phyloP scores from a whole-genome alignment of 1,139 yeast genomes.

The Pichia sp. region DNA sequence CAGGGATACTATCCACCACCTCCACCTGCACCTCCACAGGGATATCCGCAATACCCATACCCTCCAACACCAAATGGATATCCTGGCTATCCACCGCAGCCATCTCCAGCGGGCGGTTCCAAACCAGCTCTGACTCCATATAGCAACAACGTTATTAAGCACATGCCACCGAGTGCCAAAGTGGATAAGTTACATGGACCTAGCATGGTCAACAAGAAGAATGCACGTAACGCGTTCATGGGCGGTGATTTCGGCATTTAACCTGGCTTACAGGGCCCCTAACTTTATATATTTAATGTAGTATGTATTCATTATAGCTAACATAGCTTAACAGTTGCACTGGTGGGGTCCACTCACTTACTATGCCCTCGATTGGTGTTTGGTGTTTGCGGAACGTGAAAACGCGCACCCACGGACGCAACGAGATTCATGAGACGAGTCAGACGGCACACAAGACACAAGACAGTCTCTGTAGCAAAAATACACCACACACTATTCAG shows the following conservation, averaged over 20 bases:
- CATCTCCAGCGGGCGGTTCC: constrained; percentile 1
- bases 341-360: too few relatives aligned
- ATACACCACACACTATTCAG: too few relatives aligned
- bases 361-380: too few relatives aligned
- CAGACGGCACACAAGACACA: too few relatives aligned
- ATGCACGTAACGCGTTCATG: constrained; percentile 27
- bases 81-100: neutral
- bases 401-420: too few relatives aligned
- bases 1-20: constrained; percentile 1
- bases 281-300: too few relatives aligned
- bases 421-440: too few relatives aligned
- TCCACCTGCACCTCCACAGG: constrained; percentile 1
- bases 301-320: too few relatives aligned
- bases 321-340: too few relatives aligned
- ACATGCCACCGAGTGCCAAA: constrained; percentile 22
- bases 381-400: too few relatives aligned
- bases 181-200: constrained; percentile 23
- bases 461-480: too few relatives aligned
- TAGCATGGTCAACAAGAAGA: constrained; percentile 17
- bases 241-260: constrained; percentile 27
- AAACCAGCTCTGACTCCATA: constrained; percentile 4
- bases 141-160: constrained; percentile 19
- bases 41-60: constrained; percentile 2
- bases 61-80: constrained; percentile 7
- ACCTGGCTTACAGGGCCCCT: too few relatives aligned